Base-by-base conservation (phyloP, 805 yeast species). In the Yarrowia osloensis region DNA sequence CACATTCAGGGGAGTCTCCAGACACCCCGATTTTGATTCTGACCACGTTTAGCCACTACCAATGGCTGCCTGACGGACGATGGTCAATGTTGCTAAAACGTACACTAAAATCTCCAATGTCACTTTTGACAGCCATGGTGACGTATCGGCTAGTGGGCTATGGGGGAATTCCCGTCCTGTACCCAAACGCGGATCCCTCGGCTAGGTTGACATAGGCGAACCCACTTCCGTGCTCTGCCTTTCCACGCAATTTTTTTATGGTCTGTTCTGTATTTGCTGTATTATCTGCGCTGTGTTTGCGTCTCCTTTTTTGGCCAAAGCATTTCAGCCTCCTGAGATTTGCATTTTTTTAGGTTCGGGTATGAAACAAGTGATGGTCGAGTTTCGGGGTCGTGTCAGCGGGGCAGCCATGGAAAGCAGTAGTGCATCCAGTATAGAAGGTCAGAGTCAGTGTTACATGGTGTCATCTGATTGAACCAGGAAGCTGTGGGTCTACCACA, bases 311-410 rank as follows among this genome's bases (percentile, higher is more conserved):
- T 29, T 49, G 55, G 55, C 17, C 12, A 17, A 21, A 26, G 22
- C 24, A 19, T 49, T 49, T 49, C 55, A 49, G 55, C 55, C 55
- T 49, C 55, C 55, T 49, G 55, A 31, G 55, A 49, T 49, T 19
- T 29, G 39, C 26, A 9, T 8, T 40, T 37, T 29, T 47, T 47
- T 29, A 31, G 15, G 39, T 29, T 49, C 11, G 26, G 19, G 4
- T 13, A 5, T 49, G 55, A 49, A 49, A 49, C 55, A 19, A 13
- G 12, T 15, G 39, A 31, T 13, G 55, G 26, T 19, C 26, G 19
- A 5, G 12, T 12, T 28, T 46, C 50, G 24, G 52, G 35, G 35
- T n/a, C 52, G 35, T 28, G 7, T 4, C 11, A n/a, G 12, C 17
- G 28, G 52, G 22, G 7, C 7, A 4, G 1, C 4, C 12, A 9